Evolutionary conservation across 163 green algal genomes (phyloP).

Genomic region (Coccomyxa subellipsoidea): DNA sequence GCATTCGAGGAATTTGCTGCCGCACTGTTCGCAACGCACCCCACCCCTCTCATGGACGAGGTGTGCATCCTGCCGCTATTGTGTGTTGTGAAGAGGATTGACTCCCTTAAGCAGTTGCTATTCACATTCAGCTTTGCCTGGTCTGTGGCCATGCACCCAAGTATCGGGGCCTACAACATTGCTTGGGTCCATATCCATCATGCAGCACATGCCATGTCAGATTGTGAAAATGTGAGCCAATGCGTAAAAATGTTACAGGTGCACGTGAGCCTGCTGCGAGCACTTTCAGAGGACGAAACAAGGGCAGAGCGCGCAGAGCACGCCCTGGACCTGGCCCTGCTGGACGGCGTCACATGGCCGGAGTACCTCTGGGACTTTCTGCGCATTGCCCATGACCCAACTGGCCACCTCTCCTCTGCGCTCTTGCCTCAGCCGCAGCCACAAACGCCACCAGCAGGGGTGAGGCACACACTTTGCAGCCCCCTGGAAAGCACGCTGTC

Average conservation of each 20-base stretch:
- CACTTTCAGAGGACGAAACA: slow-evolving; percentile 60
- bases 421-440: background rate
- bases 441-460: background rate
- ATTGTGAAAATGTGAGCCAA: background rate
- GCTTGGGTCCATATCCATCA: too few species aligned
- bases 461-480: too few species aligned
- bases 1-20: slow-evolving; percentile 59
- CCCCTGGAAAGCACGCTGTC: too few species aligned
- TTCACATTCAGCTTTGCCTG: background rate
- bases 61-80: slow-evolving; percentile 70
- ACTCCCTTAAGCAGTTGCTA: background rate
- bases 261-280: slow-evolving; percentile 68
- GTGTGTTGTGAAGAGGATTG: slow-evolving; percentile 59
- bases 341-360: slow-evolving; percentile 84
- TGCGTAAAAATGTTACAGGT: slow-evolving; percentile 27
- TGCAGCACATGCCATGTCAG: too few species aligned
- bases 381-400: slow-evolving; percentile 8
- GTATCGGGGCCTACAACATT: too few species aligned
- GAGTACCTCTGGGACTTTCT: slow-evolving; percentile 78
- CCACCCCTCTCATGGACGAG: slow-evolving; percentile 71
- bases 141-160: background rate
- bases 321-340: slow-evolving; percentile 52
- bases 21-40: slow-evolving; percentile 39
- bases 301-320: slow-evolving; percentile 40
- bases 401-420: background rate